These are phyloP conservation scores for Ceratobasidium sp. DNA, from an alignment of 1,284 basidiomycete species.

Conservation along the genomic window DNA sequence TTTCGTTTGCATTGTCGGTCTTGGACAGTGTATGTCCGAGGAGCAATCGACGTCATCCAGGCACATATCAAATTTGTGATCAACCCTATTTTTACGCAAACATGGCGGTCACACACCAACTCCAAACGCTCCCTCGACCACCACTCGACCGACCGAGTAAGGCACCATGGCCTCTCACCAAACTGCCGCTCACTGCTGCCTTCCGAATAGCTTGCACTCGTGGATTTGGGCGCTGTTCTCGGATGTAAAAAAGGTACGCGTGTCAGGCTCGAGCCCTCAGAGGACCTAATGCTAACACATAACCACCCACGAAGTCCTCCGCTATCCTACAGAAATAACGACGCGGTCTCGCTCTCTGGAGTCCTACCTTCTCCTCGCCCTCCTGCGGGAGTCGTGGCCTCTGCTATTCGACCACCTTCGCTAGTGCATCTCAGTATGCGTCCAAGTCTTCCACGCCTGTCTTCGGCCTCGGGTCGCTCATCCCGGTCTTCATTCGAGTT, in stretches of 20 bases:
- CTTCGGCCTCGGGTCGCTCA: constrained; percentile 19
- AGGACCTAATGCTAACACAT: neutral
- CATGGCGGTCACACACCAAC: no score
- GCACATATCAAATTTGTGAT: no score
- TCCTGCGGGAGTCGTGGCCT: neutral
- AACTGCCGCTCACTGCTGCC: neutral
- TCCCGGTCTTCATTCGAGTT: constrained; percentile 2
- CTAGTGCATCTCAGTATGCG: neutral
- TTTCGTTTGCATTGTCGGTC: no score
- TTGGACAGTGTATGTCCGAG: no score
- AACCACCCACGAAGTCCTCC: no score
- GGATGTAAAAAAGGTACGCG: neutral
- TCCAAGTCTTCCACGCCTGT: neutral
- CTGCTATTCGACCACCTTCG: constrained; percentile 1
- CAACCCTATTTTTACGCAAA: no score
- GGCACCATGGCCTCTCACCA: no score
- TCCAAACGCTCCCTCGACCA: no score
- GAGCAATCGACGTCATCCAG: no score
- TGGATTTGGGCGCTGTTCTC: neutral
- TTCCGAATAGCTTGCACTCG: neutral
- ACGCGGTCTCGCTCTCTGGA: neutral
- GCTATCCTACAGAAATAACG: neutral
- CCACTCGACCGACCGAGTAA: no score
- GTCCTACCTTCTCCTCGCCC: no score
- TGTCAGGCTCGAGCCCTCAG: neutral